phyloP scores from a whole-genome alignment of 306 rosid genomes.

The Lotus japonicus region DNA sequence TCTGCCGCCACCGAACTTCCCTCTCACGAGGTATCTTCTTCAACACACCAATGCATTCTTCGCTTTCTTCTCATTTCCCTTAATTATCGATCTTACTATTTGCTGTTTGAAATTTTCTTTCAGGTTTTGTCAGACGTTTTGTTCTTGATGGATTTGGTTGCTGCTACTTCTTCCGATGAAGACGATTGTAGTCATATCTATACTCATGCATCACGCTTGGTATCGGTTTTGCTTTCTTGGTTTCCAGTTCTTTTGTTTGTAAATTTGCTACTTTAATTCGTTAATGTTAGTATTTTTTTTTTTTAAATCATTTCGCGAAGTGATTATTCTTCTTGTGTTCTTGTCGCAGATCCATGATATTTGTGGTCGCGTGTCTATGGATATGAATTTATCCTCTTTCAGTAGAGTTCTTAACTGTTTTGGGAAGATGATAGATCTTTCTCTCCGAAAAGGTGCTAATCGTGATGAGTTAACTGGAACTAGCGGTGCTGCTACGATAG shows the following conservation, averaged over 20 bases:
- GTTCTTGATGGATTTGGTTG: conserved; percentile 55
- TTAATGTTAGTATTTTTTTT: neutral
- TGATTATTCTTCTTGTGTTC: no score
- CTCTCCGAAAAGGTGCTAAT: conserved; percentile 28
- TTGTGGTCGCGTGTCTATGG: conserved; percentile 45
- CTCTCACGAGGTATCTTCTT: conserved; percentile 50
- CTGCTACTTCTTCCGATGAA: conserved; percentile 16
- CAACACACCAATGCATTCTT: neutral
- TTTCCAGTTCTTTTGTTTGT: neutral
- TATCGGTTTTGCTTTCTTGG: conserved; percentile 12
- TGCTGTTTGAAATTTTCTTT: neutral
- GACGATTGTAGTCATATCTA: conserved; percentile 30
- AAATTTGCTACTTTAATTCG: neutral
- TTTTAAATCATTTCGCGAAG: no score
- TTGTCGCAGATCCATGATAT: conserved; percentile 54
- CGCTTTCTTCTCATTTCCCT: neutral
- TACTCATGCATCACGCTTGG: conserved; percentile 51
- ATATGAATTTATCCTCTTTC: conserved; percentile 53
- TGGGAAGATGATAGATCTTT: conserved; percentile 38
- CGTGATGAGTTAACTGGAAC: conserved; percentile 13
- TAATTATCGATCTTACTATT: neutral
- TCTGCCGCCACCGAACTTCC: conserved; percentile 67
- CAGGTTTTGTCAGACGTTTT: conserved; percentile 75
- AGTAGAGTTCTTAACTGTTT: conserved; percentile 39
- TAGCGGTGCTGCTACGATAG: conserved; percentile 20